A percentile compares a stretch with the other conserved stretches of the same genome.
These are phyloP conservation scores for Plectosphaerella cucumerina DNA, from an alignment of 2,329 filamentous ascomycete genomes.

Conservation along the genomic window DNA sequence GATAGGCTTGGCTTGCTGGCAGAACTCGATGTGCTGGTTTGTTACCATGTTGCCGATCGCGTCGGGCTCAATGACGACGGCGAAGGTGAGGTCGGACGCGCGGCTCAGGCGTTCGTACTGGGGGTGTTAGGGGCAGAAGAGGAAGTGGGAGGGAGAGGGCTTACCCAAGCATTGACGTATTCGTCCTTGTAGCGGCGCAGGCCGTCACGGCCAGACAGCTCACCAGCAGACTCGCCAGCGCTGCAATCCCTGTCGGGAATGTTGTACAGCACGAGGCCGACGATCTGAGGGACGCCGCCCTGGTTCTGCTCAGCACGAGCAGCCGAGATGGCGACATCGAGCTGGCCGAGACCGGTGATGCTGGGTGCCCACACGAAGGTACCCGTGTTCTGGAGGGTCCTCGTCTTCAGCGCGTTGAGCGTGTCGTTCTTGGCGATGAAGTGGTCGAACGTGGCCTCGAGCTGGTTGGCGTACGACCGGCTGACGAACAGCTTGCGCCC, in stretches of 20 bases:
- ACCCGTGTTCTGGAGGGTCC: slow-evolving; percentile 26
- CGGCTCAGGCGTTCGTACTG: slow-evolving; percentile 21
- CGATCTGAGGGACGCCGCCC: slow-evolving; percentile 28
- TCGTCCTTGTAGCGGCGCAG: slow-evolving; percentile 30
- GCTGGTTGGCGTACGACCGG: slow-evolving; percentile 30
- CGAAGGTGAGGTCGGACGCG: slow-evolving; percentile 30
- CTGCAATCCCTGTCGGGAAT: slow-evolving; percentile 37
- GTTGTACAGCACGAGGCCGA: slow-evolving; percentile 37
- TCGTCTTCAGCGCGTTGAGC: slow-evolving; percentile 27
- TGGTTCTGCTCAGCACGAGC: slow-evolving; percentile 24
- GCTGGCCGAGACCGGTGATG: slow-evolving; percentile 24
- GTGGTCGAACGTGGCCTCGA: slow-evolving; percentile 27
- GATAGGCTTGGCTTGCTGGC: slow-evolving; percentile 25
- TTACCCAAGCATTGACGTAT: slow-evolving; percentile 27
- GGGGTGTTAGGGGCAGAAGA: no score
- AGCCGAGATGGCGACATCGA: slow-evolving; percentile 29
- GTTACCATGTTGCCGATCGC: slow-evolving; percentile 34
- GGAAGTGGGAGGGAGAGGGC: no score
- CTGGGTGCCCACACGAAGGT: slow-evolving; percentile 36
- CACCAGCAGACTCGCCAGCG: slow-evolving; percentile 32
- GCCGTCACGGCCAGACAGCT: slow-evolving; percentile 28
- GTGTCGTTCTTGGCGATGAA: slow-evolving; percentile 28
- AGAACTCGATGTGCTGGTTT: slow-evolving; percentile 28
- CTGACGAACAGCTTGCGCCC: slow-evolving; percentile 41
- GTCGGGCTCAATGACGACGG: slow-evolving; percentile 38